Conservation (phyloP, 306 rosid genomes). For the Canavalia ensiformis region DNA sequence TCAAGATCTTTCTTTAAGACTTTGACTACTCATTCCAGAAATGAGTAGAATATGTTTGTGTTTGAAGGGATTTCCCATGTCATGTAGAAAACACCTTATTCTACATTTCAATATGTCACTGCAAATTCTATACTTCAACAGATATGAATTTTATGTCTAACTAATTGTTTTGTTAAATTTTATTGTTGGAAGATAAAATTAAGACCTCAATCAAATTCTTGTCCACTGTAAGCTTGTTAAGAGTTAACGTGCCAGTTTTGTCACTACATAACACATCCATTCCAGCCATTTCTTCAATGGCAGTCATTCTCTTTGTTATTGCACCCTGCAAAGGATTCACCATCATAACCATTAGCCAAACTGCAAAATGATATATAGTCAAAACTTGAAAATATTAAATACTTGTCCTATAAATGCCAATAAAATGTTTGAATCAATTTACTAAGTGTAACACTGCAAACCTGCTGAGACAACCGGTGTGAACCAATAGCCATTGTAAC, state of each 20-base stretch:
- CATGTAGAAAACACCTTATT: conserved; percentile 1
- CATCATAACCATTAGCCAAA: conserved; percentile 12
- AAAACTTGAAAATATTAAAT: not conserved
- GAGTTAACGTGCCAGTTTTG: conserved; percentile 82
- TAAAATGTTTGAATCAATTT: conserved; percentile 17
- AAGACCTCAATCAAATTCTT: conserved; percentile 70
- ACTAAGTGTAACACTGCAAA: conserved; percentile 30
- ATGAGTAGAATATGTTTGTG: not conserved
- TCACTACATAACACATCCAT: conserved; percentile 85
- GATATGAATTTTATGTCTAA: conserved; percentile 4
- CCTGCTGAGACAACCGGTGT: conserved; percentile 73
- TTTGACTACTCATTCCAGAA: not conserved
- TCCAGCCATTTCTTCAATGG: conserved; percentile 90
- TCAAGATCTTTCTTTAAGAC: not conserved
- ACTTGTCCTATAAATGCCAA: conserved; percentile 4
- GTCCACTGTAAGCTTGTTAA: conserved; percentile 85
- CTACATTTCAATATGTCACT: not conserved
- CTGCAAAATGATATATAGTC: not conserved
- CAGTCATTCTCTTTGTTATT: conserved; percentile 87
- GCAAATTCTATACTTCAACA: not conserved
- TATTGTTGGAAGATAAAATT: conserved; percentile 34
- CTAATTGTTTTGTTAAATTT: conserved; percentile 5
- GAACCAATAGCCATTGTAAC: conserved; percentile 90
- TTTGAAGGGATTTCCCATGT: conserved; percentile 9
- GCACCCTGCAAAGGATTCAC: conserved; percentile 67